Evolutionary conservation across 257 asterid genomes (phyloP).

Genomic region (Solanum corneliomulleri): DNA sequence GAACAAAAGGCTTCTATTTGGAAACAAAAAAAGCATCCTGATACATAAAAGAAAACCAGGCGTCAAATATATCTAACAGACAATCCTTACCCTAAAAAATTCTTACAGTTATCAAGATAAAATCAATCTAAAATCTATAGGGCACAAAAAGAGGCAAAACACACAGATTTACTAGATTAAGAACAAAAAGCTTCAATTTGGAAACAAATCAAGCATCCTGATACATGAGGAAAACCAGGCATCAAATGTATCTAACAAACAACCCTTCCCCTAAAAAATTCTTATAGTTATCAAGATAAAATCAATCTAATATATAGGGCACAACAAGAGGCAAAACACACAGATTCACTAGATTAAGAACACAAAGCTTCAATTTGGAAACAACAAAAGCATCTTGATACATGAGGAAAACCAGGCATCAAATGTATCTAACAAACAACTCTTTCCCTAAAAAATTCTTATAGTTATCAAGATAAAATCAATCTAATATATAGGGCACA

Average conservation of each 20-base stretch:
- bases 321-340: too few species aligned
- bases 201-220: neutral
- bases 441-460: neutral
- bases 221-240: too few species aligned
- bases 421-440: neutral
- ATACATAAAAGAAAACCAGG: neutral
- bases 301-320: too few species aligned
- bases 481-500: neutral
- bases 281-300: too few species aligned
- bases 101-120: neutral
- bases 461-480: neutral
- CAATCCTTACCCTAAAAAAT: neutral
- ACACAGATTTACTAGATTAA: too few species aligned
- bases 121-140: neutral
- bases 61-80: neutral
- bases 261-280: too few species aligned
- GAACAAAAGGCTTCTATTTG: neutral
- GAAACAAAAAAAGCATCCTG: neutral
- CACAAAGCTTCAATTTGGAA: neutral
- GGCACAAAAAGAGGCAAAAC: too few species aligned
- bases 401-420: neutral
- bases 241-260: too few species aligned
- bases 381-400: neutral
- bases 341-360: neutral
- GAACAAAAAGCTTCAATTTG: neutral